A percentile compares a stretch with the other conserved stretches of the same genome.
phyloP scores from a whole-genome alignment of 2,329 filamentous ascomycete genomes.

The Cladosporium sp. region DNA sequence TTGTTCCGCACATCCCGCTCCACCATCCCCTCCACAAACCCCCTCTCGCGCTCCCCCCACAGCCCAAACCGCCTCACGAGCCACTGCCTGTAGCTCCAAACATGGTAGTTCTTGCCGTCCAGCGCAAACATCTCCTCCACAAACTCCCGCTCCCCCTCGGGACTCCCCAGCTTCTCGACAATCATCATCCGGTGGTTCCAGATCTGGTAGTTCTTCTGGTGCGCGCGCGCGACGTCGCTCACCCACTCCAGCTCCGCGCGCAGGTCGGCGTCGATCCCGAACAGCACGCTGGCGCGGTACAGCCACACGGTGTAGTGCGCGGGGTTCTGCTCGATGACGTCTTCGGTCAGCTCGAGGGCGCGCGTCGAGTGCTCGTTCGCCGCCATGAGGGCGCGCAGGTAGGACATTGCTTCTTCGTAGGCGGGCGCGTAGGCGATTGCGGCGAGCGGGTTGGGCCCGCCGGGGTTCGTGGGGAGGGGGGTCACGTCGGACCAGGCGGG shows the following conservation, averaged over 20 bases:
- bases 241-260: slow-evolving; percentile 76
- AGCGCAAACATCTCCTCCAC: slow-evolving; percentile 71
- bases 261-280: slow-evolving; percentile 59
- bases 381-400: slow-evolving; percentile 90
- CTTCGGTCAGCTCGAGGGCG: slow-evolving; percentile 73
- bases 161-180: slow-evolving; percentile 45
- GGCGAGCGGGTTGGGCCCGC: slow-evolving; percentile 69
- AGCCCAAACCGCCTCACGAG: slow-evolving; percentile 59
- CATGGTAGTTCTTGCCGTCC: slow-evolving; percentile 97
- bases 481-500: slow-evolving; percentile 77
- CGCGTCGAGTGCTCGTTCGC: slow-evolving; percentile 74
- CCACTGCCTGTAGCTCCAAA: slow-evolving; percentile 91
- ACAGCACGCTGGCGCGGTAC: slow-evolving; percentile 76
- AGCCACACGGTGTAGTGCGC: slow-evolving; percentile 99
- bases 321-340: slow-evolving; percentile 88
- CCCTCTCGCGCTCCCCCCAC: slow-evolving; percentile 54
- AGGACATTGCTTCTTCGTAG: slow-evolving; percentile 87
- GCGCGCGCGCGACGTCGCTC: slow-evolving; percentile 70
- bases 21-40: slow-evolving; percentile 66
- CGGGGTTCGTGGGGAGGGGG: slow-evolving; percentile 78
- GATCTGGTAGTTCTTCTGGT: slow-evolving; percentile 98
- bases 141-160: slow-evolving; percentile 60
- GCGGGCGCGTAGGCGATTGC: slow-evolving; percentile 85
- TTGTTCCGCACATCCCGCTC: slow-evolving; percentile 85
- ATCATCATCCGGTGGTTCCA: slow-evolving; percentile 63